Percentiles rank a stretch among this genome's conserved stretches.
Conservation (phyloP, 2,329 filamentous ascomycete genomes). For the Ophidiomyces ophidiicola region DNA sequence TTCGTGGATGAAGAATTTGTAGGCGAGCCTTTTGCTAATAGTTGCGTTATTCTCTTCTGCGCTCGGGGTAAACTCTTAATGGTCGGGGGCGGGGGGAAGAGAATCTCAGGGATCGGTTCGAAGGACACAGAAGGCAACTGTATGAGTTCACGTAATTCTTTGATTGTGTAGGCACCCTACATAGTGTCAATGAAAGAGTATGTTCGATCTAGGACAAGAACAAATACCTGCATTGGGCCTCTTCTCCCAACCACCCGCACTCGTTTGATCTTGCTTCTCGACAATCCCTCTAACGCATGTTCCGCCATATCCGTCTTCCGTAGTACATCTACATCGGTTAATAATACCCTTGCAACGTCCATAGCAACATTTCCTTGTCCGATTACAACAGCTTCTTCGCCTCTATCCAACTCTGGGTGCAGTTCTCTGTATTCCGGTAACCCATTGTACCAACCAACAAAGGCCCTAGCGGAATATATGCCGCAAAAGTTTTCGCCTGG, state of each 20-base stretch:
- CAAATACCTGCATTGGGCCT: conserved; percentile 67
- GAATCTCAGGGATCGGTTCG: conserved; percentile 50
- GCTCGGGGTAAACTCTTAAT: conserved; percentile 61
- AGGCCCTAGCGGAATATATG: conserved; percentile 77
- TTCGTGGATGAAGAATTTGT: conserved; percentile 37
- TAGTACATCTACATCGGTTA: conserved; percentile 62
- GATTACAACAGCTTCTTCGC: conserved; percentile 75
- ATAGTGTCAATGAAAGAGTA: neutral
- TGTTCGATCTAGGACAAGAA: neutral
- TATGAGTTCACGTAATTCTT: conserved; percentile 81
- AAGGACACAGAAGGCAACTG: conserved; percentile 62
- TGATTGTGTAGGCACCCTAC: conserved; percentile 86
- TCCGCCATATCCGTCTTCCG: conserved; percentile 80
- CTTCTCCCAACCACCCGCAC: conserved; percentile 82
- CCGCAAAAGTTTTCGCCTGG: conserved; percentile 64
- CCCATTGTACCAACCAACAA: conserved; percentile 98
- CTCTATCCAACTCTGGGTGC: conserved; percentile 58
- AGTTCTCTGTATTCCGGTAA: conserved; percentile 67
- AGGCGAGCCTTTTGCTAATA: conserved; percentile 62
- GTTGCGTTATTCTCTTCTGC: conserved; percentile 63
- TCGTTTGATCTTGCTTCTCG: conserved; percentile 59
- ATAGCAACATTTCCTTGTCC: conserved; percentile 94
- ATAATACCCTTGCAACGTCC: conserved; percentile 78
- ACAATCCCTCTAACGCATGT: conserved; percentile 61
- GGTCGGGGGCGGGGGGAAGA: conserved; percentile 52